Evolutionary conservation across 2,329 filamentous ascomycete genomes (phyloP).

Genomic region (Didymella pinodella): DNA sequence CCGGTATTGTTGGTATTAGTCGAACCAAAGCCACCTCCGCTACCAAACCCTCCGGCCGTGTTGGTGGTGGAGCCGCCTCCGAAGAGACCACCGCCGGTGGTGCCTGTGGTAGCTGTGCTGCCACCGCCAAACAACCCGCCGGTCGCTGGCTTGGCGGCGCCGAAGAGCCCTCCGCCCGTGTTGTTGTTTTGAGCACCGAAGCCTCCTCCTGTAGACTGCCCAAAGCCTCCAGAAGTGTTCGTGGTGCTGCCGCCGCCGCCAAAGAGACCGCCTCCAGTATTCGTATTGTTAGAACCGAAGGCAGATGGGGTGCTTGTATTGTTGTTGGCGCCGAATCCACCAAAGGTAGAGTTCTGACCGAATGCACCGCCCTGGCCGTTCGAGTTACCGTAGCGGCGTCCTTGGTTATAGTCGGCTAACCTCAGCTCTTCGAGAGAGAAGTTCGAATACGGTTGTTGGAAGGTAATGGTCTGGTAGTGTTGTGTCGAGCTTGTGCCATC

Average conservation of each 20-base stretch:
- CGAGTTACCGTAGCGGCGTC: constrained; percentile 81
- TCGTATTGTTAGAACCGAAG: constrained; percentile 57
- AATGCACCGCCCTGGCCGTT: constrained; percentile 85
- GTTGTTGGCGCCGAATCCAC: constrained; percentile 54
- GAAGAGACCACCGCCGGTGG: constrained; percentile 48
- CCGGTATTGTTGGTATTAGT: constrained; percentile 34
- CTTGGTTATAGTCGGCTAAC: constrained; percentile 86
- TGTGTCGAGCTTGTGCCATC: constrained; percentile 65
- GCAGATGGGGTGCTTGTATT: constrained; percentile 50
- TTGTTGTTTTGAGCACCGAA: constrained; percentile 38
- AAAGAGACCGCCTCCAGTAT: constrained; percentile 55
- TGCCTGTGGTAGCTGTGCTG: constrained; percentile 36
- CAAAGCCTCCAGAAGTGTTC: constrained; percentile 44
- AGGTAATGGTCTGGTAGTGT: constrained; percentile 80
- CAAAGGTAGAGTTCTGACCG: constrained; percentile 69
- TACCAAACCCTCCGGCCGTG: constrained; percentile 33
- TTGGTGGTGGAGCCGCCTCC: constrained; percentile 37
- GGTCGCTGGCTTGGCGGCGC: constrained; percentile 46
- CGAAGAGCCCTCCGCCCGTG: constrained; percentile 46
- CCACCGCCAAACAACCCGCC: constrained; percentile 53
- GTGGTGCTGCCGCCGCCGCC: constrained; percentile 49
- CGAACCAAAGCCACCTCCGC: constrained; percentile 49
- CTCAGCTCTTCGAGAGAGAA: constrained; percentile 78
- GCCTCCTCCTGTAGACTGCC: constrained; percentile 41
- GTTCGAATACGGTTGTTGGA: constrained; percentile 82